Evolutionary conservation across 768 basidiomycete species (phyloP).

Genomic region (Mycena leptocephala): DNA sequence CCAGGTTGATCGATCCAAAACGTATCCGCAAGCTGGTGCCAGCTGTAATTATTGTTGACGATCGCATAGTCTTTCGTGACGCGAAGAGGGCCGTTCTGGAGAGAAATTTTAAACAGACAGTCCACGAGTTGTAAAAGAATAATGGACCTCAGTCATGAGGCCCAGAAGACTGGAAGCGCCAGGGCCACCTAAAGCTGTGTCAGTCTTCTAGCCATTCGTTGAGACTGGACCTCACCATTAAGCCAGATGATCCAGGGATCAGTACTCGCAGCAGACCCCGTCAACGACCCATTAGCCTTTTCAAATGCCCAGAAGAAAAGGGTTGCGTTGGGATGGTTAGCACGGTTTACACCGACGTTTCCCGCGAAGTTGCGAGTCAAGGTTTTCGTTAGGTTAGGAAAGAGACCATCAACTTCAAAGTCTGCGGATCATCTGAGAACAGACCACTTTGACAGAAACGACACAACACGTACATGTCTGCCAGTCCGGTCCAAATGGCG

Average conservation of each 20-base stretch:
- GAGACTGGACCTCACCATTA: constrained; percentile 68
- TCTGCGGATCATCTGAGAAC: constrained; percentile 51
- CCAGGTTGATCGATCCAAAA: constrained; percentile 85
- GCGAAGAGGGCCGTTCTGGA: constrained; percentile 79
- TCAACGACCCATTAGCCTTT: constrained; percentile 71
- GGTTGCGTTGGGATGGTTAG: constrained; percentile 74
- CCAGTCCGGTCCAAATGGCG: constrained; percentile 71
- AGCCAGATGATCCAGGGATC: constrained; percentile 85
- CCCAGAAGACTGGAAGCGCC: constrained; percentile 81
- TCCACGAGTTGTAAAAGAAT: neutral
- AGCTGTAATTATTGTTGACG: constrained; percentile 69
- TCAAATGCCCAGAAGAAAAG: constrained; percentile 81
- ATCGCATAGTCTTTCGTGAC: constrained; percentile 67
- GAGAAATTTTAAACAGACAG: neutral
- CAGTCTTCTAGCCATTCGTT: neutral
- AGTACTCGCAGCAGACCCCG: constrained; percentile 43
- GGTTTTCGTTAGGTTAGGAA: constrained; percentile 74
- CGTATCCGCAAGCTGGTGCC: constrained; percentile 74
- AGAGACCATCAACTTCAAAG: constrained; percentile 68
- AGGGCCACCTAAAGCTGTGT: constrained; percentile 56
- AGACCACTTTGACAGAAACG: neutral
- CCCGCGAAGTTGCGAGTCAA: constrained; percentile 71
- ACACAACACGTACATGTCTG: constrained; percentile 67
- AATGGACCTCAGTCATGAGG: constrained; percentile 71
- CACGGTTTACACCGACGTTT: constrained; percentile 73